Evolutionary conservation across 2,329 filamentous ascomycete species (phyloP).

Genomic region (Lasiodiplodia gonubiensis): DNA sequence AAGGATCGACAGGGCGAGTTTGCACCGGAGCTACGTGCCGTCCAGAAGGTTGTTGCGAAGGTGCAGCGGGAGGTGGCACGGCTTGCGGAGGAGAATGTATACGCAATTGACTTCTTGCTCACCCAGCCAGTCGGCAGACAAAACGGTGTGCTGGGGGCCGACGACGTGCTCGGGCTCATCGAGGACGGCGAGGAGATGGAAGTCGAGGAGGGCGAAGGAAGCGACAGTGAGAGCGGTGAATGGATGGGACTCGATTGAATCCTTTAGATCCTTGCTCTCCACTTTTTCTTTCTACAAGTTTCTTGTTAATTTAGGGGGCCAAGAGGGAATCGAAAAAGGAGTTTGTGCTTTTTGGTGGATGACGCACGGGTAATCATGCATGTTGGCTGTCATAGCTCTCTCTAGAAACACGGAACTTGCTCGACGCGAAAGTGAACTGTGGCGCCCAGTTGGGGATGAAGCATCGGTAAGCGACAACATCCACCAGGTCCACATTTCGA

Average conservation of each 20-base stretch:
- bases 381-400: not conserved
- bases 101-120: conserved; percentile 84
- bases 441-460: not conserved
- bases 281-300: not conserved
- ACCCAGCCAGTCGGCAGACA: conserved; percentile 52
- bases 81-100: conserved; percentile 85
- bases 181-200: conserved; percentile 22
- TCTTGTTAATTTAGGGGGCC: conserved; percentile 13
- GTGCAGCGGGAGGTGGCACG: conserved; percentile 83
- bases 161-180: conserved; percentile 10
- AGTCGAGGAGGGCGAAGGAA: conserved; percentile 8
- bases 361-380: conserved; percentile 11
- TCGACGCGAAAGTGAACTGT: conserved; percentile 7
- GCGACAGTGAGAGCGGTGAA: conserved; percentile 14
- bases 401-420: not conserved
- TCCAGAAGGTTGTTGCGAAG: conserved; percentile 78
- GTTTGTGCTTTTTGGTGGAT: conserved; percentile 4
- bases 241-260: conserved; percentile 26
- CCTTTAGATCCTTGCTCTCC: not conserved
- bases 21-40: conserved; percentile 81
- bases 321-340: conserved; percentile 7
- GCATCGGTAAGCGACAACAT: not conserved
- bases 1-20: conserved; percentile 79
- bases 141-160: not conserved
- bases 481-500: not conserved